Evolutionary conservation across 2,329 filamentous ascomycete species (phyloP).

Genomic region (Colletotrichum liriopes): DNA sequence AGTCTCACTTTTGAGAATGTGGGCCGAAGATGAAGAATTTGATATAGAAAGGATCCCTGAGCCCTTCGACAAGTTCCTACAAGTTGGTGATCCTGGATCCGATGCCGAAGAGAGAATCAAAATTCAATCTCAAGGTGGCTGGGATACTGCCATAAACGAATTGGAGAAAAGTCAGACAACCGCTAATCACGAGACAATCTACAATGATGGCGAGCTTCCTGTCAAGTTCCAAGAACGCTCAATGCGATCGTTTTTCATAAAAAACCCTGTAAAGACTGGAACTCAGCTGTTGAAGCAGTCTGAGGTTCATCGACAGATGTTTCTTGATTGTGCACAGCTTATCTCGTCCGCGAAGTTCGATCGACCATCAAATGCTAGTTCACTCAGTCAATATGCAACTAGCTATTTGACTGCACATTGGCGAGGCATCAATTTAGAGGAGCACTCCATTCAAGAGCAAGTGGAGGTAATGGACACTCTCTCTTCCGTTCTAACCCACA

Average conservation of each 20-base stretch:
- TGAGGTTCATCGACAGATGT: slow-evolving; percentile 47
- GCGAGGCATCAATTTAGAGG: slow-evolving; percentile 28
- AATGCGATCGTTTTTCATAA: slow-evolving; percentile 49
- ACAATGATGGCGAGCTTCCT: slow-evolving; percentile 47
- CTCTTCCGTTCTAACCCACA: slow-evolving; percentile 42
- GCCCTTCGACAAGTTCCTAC: slow-evolving; percentile 47
- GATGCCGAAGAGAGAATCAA: slow-evolving; percentile 44
- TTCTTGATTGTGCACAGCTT: slow-evolving; percentile 43
- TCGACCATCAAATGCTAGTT: background rate
- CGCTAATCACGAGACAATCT: slow-evolving; percentile 36
- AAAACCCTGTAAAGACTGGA: slow-evolving; percentile 25
- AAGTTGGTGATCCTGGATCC: slow-evolving; percentile 46
- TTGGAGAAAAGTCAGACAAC: slow-evolving; percentile 39
- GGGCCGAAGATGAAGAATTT: slow-evolving; percentile 44
- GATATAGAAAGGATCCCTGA: slow-evolving; percentile 49
- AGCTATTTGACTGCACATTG: slow-evolving; percentile 45
- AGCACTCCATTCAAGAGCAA: slow-evolving; percentile 42
- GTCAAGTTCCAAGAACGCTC: slow-evolving; percentile 51
- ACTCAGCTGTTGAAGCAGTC: slow-evolving; percentile 43
- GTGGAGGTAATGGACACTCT: slow-evolving; percentile 47
- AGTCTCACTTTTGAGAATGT: slow-evolving; percentile 43
- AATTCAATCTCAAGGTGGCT: slow-evolving; percentile 11
- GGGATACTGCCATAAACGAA: slow-evolving; percentile 41
- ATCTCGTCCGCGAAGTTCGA: slow-evolving; percentile 21
- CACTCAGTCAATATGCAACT: slow-evolving; percentile 39